These are phyloP conservation scores for Eugenia klotzschiana DNA, from an alignment of 441 rosid species.

Conservation along the genomic window DNA sequence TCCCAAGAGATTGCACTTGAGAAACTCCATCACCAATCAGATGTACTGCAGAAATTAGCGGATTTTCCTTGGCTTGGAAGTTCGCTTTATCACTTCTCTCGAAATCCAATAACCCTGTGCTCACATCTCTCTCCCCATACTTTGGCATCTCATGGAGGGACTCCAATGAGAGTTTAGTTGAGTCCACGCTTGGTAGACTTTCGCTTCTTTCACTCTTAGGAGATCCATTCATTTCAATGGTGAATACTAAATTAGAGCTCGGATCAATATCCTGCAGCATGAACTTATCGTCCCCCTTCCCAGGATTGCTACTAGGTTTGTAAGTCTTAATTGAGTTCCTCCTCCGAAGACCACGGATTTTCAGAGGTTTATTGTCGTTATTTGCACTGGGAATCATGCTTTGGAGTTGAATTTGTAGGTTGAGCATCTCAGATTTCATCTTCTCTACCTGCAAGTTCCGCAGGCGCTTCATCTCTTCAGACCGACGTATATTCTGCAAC, in stretches of 20 bases:
- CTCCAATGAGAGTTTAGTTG: slow-evolving; percentile 35
- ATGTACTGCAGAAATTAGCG: slow-evolving; percentile 87
- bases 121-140: slow-evolving; percentile 37
- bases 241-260: slow-evolving; percentile 26
- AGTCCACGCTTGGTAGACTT: slow-evolving; percentile 29
- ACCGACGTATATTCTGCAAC: slow-evolving; percentile 71
- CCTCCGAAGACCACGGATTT: slow-evolving; percentile 51
- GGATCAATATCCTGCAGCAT: slow-evolving; percentile 21
- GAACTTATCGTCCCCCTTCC: slow-evolving; percentile 34
- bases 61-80: slow-evolving; percentile 51
- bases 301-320: slow-evolving; percentile 30
- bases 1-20: slow-evolving; percentile 93
- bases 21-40: slow-evolving; percentile 92
- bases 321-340: slow-evolving; percentile 23
- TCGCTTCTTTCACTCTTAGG: slow-evolving; percentile 19
- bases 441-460: slow-evolving; percentile 93
- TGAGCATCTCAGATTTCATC: slow-evolving; percentile 96
- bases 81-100: slow-evolving; percentile 26
- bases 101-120: slow-evolving; percentile 17
- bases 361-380: slow-evolving; percentile 31
- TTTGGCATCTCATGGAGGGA: slow-evolving; percentile 62
- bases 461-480: slow-evolving; percentile 69
- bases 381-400: slow-evolving; percentile 35
- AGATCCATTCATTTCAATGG: slow-evolving; percentile 38
- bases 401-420: slow-evolving; percentile 85